Evolutionary conservation across 352 stramenopile species (phyloP).

Genomic region (Saprolegnia parasitica): DNA sequence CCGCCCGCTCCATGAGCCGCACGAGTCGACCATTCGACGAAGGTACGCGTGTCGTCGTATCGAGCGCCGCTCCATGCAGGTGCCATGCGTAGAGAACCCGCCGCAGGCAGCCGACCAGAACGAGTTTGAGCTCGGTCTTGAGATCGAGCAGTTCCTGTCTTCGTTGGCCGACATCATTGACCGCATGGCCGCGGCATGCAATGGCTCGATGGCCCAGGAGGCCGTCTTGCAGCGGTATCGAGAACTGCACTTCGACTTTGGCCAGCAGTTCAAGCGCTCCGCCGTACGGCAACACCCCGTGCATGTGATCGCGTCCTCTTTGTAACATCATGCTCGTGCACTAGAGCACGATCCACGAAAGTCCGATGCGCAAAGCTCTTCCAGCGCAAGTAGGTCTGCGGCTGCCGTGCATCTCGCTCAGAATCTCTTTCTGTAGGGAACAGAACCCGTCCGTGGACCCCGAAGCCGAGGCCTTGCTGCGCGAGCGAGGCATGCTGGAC

Average conservation of each 20-base stretch:
- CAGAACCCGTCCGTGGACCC: conserved; percentile 43
- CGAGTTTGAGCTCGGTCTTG: conserved; percentile 57
- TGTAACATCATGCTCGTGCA: neutral
- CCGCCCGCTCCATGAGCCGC: conserved; percentile 50
- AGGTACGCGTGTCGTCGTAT: conserved; percentile 35
- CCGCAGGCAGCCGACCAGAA: conserved; percentile 41
- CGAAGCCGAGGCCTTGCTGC: conserved; percentile 75
- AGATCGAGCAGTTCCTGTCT: conserved; percentile 59
- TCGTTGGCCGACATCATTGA: conserved; percentile 76
- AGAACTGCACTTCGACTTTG: conserved; percentile 95
- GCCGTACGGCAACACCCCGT: conserved; percentile 42
- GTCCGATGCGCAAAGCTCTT: conserved; percentile 74
- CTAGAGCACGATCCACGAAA: conserved; percentile 79
- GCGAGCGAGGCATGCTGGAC: conserved; percentile 72
- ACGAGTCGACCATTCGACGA: conserved; percentile 47
- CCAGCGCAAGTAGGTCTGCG: conserved; percentile 49
- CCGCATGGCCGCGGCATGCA: conserved; percentile 73
- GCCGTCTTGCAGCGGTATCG: conserved; percentile 92
- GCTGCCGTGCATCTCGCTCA: conserved; percentile 1
- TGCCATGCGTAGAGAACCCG: conserved; percentile 51
- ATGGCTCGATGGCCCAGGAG: conserved; percentile 77
- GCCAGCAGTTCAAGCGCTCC: conserved; percentile 90
- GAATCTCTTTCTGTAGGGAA: conserved; percentile 5
- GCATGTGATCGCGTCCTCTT: neutral
- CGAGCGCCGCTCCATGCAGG: neutral